Percentiles rank a stretch among this genome's conserved stretches.
These are phyloP conservation scores for Alisma plantagoaquatica DNA, from an alignment of 106 monocot species.

Conservation along the genomic window DNA sequence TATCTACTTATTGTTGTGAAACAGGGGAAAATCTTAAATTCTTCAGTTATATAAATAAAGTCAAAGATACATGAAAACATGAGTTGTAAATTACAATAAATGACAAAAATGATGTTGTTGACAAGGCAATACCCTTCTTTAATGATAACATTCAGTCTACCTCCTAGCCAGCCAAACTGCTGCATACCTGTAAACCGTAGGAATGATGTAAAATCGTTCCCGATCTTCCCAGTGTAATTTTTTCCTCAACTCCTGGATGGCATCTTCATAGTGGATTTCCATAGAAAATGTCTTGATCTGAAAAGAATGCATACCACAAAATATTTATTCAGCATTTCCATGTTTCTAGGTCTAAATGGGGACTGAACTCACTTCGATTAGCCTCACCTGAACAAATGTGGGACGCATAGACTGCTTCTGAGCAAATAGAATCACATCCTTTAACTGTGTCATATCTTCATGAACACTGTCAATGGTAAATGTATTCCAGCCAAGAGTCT, in stretches of 20 bases:
- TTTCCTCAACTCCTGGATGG: constrained; percentile 21
- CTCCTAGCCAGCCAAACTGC: not conserved
- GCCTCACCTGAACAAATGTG: constrained; percentile 26
- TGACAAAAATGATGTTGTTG: not conserved
- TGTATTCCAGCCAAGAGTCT: constrained; percentile 36
- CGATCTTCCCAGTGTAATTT: constrained; percentile 28
- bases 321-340: not conserved
- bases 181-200: constrained; percentile 32
- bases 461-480: constrained; percentile 26
- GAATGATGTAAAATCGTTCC: constrained; percentile 25
- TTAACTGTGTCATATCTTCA: constrained; percentile 17
- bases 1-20: too few species aligned
- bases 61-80: not conserved
- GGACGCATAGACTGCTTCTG: constrained; percentile 15
- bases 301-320: not conserved
- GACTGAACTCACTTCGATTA: not conserved
- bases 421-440: constrained; percentile 15
- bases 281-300: constrained; percentile 32
- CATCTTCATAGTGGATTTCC: constrained; percentile 26
- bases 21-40: too few species aligned
- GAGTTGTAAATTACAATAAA: not conserved
- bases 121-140: not conserved
- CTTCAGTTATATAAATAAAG: too few species aligned
- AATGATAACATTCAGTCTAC: not conserved
- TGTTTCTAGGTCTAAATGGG: not conserved